A percentile compares a stretch with the other conserved stretches of the same genome.
These are phyloP conservation scores for Psidium guajava DNA, from an alignment of 345 rosid species.

Conservation along the genomic window DNA sequence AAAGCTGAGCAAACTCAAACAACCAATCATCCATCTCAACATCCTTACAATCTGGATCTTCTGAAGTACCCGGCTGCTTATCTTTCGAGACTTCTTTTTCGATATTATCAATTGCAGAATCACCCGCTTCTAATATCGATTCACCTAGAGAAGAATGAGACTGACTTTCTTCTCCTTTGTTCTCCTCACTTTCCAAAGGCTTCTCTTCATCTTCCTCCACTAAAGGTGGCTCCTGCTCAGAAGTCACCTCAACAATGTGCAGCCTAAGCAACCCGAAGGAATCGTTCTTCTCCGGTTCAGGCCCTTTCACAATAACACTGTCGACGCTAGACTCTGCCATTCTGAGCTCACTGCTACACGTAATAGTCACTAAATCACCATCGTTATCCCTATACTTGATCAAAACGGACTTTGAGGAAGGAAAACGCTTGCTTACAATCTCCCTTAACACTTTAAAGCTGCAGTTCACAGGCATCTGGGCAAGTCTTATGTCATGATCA, in stretches of 20 bases:
- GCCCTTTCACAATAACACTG: constrained; percentile 38
- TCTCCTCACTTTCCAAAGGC: constrained; percentile 39
- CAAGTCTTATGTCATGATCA: constrained; percentile 84
- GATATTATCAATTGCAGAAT: constrained; percentile 33
- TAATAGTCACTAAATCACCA: constrained; percentile 88
- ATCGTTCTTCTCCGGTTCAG: constrained; percentile 38
- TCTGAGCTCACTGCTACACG: constrained; percentile 66
- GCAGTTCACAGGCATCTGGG: constrained; percentile 84
- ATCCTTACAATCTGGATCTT: constrained; percentile 72
- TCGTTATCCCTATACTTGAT: constrained; percentile 82
- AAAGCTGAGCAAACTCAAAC: constrained; percentile 93
- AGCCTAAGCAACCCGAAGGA: constrained; percentile 67
- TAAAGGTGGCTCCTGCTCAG: constrained; percentile 83
- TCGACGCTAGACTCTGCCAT: constrained; percentile 67
- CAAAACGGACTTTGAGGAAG: constrained; percentile 78
- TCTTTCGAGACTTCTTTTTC: constrained; percentile 46
- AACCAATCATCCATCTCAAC: constrained; percentile 97
- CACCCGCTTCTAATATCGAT: constrained; percentile 31
- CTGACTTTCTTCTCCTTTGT: constrained; percentile 43
- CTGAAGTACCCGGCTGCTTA: constrained; percentile 37
- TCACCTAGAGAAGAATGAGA: constrained; percentile 44
- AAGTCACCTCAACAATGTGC: constrained; percentile 81
- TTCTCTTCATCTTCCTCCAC: constrained; percentile 74
- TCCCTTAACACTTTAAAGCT: constrained; percentile 70
- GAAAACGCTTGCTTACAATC: constrained; percentile 63